Percentiles rank a stretch among this genome's conserved stretches.
Conservation (phyloP, 257 asterid species). For the Anisodus acutangulus region DNA sequence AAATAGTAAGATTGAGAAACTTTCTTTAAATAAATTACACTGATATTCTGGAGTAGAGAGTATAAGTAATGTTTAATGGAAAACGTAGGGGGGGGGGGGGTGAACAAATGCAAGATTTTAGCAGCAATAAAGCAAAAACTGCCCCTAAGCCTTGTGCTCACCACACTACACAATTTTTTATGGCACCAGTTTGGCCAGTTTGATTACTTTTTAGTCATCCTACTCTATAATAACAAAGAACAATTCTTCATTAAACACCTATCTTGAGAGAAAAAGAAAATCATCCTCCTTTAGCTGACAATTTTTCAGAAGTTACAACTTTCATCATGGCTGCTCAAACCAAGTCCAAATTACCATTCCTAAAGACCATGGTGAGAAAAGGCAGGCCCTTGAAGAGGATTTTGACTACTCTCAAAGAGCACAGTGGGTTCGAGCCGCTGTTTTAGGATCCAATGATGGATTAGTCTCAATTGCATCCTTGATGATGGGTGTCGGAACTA, state of each 20-base stretch:
- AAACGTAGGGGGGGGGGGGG: too few species aligned
- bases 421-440: constrained; percentile 74
- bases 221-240: constrained; percentile 45
- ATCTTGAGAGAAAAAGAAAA: background rate
- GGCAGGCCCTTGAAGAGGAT: constrained; percentile 38
- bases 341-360: constrained; percentile 49
- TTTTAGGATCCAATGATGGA: constrained; percentile 74
- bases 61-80: too few species aligned
- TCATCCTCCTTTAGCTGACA: background rate
- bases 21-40: too few species aligned
- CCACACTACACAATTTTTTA: constrained; percentile 12
- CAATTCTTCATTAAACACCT: constrained; percentile 28
- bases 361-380: background rate
- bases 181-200: background rate
- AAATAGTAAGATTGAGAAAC: too few species aligned
- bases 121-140: too few species aligned
- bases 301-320: background rate
- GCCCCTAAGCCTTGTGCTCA: background rate
- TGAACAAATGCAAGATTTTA: too few species aligned
- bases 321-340: constrained; percentile 51
- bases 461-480: constrained; percentile 62
- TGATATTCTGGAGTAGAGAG: too few species aligned
- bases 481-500: constrained; percentile 77
- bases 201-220: background rate
- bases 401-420: constrained; percentile 63